These are phyloP conservation scores for Bipolaris bicolor DNA, from an alignment of 2,329 filamentous ascomycete genomes.

Conservation along the genomic window DNA sequence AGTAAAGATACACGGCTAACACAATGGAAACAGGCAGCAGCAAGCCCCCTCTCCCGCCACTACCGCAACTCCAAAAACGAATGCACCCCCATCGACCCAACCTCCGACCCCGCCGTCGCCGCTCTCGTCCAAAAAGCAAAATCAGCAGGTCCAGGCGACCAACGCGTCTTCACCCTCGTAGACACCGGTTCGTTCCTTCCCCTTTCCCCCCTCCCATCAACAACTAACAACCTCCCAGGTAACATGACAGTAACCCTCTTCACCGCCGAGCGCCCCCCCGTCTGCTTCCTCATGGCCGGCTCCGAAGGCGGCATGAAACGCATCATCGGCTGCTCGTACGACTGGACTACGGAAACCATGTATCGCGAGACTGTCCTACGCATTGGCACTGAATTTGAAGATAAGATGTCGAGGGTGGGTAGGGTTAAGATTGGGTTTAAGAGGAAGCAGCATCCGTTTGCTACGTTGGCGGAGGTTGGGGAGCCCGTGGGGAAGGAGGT, in stretches of 20 bases:
- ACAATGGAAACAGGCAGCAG: constrained; percentile 7
- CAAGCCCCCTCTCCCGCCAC: constrained; percentile 44
- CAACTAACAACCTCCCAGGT: constrained; percentile 9
- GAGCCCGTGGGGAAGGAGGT: constrained; percentile 29
- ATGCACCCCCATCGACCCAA: constrained; percentile 45
- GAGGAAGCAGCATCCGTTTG: constrained; percentile 39
- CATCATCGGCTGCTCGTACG: constrained; percentile 55
- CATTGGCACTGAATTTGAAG: constrained; percentile 49
- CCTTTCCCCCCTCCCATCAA: neutral
- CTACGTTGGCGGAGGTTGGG: constrained; percentile 35
- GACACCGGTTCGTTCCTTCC: constrained; percentile 41
- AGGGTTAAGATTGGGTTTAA: constrained; percentile 44
- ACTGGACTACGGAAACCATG: constrained; percentile 51
- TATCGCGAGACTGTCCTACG: constrained; percentile 55
- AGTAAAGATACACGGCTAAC: too few species aligned
- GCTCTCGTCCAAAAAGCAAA: constrained; percentile 32
- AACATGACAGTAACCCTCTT: constrained; percentile 55
- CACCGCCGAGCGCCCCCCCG: constrained; percentile 49
- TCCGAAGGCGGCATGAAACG: constrained; percentile 56
- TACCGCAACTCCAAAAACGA: constrained; percentile 35
- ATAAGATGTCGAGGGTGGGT: constrained; percentile 44
- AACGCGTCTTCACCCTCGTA: constrained; percentile 35
- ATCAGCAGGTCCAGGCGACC: constrained; percentile 30
- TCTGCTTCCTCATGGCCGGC: constrained; percentile 53
- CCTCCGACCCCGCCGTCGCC: constrained; percentile 26